Base-by-base conservation (phyloP, 2,329 filamentous ascomycete species). In the Apiospora saccharicola region DNA sequence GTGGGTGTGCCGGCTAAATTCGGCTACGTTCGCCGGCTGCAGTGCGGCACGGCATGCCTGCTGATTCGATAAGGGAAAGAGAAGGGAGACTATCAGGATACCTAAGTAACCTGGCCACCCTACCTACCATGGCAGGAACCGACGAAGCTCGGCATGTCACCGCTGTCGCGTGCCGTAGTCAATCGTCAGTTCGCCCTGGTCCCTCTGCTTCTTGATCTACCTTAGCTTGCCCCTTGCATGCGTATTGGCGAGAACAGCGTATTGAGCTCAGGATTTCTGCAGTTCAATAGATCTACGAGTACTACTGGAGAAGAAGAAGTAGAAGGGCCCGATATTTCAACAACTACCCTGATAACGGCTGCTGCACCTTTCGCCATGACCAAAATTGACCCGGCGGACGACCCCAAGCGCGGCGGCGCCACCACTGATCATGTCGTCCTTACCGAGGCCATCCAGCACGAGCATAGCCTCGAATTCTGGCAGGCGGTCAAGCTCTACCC, bases 401-500 rank as follows among this genome's bases (percentile, higher is more conserved):
- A 64, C 22, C 30, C 57, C 57, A 64, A 49, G 67, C 47, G 44
- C 44, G 67, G 67, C 26, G 34, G 26, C 44, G 34, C 44, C 22
- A 75, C 67, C 26, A 72, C 74, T 4, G 67, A 67, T 24, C 71
- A 74, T 43, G 75, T 73, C 49, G 77, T 78, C 44, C 75, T 82
- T 67, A 75, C 77, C 37, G 81, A 83, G 70, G 83, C 83, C 41
- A 81, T 84, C 71, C 79, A 80, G 73, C 77, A 81, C 5, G 85
- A 86, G 74, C 83, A 84, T 74, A 77, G 77, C 61, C 74, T 85
- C 69, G 78, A 77, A 37, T 85, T 87, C 74, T 71, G 77, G 70
- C 75, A 86, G 47, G 84, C 85, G 0, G 76, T 83, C 71, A 80
- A 77, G 70, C 79, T 85, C 47, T 87, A 86, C 72, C 85, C 85